These are phyloP conservation scores for Fusarium poae DNA, from an alignment of 2,329 filamentous ascomycete species.

Conservation along the genomic window DNA sequence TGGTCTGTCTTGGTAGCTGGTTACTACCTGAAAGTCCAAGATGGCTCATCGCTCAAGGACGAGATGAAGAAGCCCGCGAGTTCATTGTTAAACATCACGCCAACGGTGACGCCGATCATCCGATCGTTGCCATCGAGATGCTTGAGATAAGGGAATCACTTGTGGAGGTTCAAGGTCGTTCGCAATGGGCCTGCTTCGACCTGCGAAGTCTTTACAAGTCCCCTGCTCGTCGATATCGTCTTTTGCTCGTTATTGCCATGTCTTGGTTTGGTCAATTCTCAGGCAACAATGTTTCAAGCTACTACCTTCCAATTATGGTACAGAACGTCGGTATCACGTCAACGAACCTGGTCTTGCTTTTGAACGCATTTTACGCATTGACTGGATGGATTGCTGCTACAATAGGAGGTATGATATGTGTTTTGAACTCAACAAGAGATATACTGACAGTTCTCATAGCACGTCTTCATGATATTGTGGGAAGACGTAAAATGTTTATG, in stretches of 20 bases:
- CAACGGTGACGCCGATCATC: conserved; percentile 10
- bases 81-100: conserved; percentile 22
- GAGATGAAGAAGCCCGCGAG: neutral
- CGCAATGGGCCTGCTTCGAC: conserved; percentile 22
- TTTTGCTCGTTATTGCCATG: conserved; percentile 13
- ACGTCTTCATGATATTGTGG: conserved; percentile 13
- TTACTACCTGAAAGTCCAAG: conserved; percentile 72
- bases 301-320: conserved; percentile 18
- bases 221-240: conserved; percentile 6
- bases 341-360: conserved; percentile 4
- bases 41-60: conserved; percentile 55
- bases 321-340: conserved; percentile 15
- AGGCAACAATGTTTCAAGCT: conserved; percentile 12
- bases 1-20: conserved; percentile 51
- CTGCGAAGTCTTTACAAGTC: conserved; percentile 5
- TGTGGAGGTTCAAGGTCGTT: neutral
- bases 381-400: conserved; percentile 20
- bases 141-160: conserved; percentile 16
- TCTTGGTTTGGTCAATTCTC: conserved; percentile 28
- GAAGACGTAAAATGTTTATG: conserved; percentile 24
- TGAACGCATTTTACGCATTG: conserved; percentile 18
- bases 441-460: neutral
- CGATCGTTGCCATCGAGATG: conserved; percentile 15
- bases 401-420: conserved; percentile 2
- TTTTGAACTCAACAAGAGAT: neutral